Percentiles rank a stretch among this genome's conserved stretches.
Evolutionary conservation across 345 rosid species (phyloP).

Genomic region (Corymbia maculata): DNA sequence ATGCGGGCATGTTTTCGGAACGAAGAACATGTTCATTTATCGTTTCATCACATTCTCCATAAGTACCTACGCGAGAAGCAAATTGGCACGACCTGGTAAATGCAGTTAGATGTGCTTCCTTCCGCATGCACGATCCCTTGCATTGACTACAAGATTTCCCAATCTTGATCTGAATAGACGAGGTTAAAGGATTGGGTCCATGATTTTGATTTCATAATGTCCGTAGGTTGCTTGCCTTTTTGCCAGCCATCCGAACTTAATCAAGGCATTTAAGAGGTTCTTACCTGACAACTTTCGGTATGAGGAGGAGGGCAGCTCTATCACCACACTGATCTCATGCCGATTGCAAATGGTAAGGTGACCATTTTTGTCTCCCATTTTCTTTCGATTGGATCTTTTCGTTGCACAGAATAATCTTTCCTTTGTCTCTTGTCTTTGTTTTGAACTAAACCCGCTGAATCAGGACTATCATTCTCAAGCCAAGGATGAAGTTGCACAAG

Average conservation of each 20-base stretch:
- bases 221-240: not conserved
- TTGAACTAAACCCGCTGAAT: not conserved
- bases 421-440: not conserved
- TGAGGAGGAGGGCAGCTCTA: not conserved
- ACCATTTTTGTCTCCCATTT: not conserved
- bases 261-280: not conserved
- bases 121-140: not conserved
- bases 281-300: not conserved
- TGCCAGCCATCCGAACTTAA: not conserved
- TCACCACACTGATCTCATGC: not conserved
- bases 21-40: conserved; percentile 20
- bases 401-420: not conserved
- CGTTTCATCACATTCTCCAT: conserved; percentile 15
- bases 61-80: conserved; percentile 12
- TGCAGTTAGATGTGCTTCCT: not conserved
- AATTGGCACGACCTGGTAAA: not conserved
- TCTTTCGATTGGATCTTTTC: not conserved
- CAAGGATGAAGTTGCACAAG: not conserved
- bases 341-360: not conserved
- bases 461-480: not conserved
- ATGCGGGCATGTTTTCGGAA: conserved; percentile 19
- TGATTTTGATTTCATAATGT: not conserved
- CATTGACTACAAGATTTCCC: not conserved
- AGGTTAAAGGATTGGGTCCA: not conserved
- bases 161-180: not conserved